phyloP scores from a whole-genome alignment of 2,329 filamentous ascomycete species.

The Fragosphaeria purpurea region DNA sequence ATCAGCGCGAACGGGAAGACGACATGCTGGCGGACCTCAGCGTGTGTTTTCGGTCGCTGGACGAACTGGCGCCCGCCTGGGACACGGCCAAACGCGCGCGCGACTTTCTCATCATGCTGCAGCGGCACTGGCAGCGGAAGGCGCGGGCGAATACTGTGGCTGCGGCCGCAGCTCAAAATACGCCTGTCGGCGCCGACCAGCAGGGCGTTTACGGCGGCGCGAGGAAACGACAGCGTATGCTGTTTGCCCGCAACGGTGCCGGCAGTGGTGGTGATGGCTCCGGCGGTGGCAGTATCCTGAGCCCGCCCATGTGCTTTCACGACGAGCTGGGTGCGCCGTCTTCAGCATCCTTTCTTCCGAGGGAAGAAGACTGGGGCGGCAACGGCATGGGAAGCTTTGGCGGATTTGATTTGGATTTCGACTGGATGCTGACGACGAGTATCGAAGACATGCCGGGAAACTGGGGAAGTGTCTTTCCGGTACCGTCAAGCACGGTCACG shows the following conservation, averaged over 20 bases:
- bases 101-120: constrained; percentile 3
- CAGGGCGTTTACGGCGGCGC: too few relatives aligned
- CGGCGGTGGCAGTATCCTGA: too few relatives aligned
- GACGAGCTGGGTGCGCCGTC: too few relatives aligned
- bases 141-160: neutral
- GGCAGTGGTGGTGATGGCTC: neutral
- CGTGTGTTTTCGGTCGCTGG: constrained; percentile 3
- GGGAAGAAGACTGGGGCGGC: too few relatives aligned
- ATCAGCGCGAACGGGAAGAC: neutral
- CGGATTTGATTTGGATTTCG: constrained; percentile 1
- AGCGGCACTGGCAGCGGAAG: constrained; percentile 5
- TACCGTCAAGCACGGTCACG: neutral
- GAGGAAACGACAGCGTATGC: too few relatives aligned
- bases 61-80: constrained; percentile 3
- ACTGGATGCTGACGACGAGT: constrained; percentile 2
- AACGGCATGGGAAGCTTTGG: neutral
- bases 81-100: constrained; percentile 1
- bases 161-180: too few relatives aligned
- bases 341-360: too few relatives aligned
- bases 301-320: too few relatives aligned
- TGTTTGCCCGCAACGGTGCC: neutral
- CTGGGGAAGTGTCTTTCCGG: neutral
- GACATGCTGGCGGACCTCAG: neutral
- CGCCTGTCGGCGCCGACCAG: too few relatives aligned
- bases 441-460: neutral